Evolutionary conservation across 306 rosid genomes (phyloP).

Genomic region (Mimosa pudica): DNA sequence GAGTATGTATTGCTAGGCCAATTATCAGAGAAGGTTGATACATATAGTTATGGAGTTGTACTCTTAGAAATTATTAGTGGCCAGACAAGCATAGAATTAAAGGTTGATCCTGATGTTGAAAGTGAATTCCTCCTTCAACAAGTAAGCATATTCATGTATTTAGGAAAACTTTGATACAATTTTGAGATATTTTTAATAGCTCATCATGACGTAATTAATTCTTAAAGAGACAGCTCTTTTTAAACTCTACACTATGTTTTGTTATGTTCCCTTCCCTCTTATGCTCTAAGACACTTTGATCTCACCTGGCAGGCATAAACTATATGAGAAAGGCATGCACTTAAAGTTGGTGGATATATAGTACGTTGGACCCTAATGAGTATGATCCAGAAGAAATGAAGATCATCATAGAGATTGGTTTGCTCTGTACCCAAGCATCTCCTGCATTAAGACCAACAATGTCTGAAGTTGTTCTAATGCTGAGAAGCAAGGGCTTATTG

Average conservation of each 20-base stretch:
- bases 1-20: slow-evolving; percentile 78
- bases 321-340: slow-evolving; percentile 38
- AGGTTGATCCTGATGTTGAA: slow-evolving; percentile 23
- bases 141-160: slow-evolving; percentile 45
- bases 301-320: slow-evolving; percentile 47
- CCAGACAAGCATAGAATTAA: slow-evolving; percentile 55
- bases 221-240: neutral
- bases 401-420: slow-evolving; percentile 55
- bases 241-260: neutral
- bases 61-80: slow-evolving; percentile 71
- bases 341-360: slow-evolving; percentile 46
- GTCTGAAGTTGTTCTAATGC: slow-evolving; percentile 59
- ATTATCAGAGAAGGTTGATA: slow-evolving; percentile 64
- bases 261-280: neutral
- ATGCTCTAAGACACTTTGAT: neutral
- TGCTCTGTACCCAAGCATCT: slow-evolving; percentile 65
- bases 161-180: neutral
- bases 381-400: slow-evolving; percentile 53
- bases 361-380: slow-evolving; percentile 46
- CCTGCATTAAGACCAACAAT: slow-evolving; percentile 63
- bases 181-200: neutral
- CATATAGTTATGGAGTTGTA: slow-evolving; percentile 66
- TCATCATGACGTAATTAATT: neutral
- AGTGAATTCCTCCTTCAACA: slow-evolving; percentile 67
- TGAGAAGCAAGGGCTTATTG: slow-evolving; percentile 44